Evolutionary conservation across 495 filamentous ascomycete species (phyloP).

Genomic region (Penicillium angulare): DNA sequence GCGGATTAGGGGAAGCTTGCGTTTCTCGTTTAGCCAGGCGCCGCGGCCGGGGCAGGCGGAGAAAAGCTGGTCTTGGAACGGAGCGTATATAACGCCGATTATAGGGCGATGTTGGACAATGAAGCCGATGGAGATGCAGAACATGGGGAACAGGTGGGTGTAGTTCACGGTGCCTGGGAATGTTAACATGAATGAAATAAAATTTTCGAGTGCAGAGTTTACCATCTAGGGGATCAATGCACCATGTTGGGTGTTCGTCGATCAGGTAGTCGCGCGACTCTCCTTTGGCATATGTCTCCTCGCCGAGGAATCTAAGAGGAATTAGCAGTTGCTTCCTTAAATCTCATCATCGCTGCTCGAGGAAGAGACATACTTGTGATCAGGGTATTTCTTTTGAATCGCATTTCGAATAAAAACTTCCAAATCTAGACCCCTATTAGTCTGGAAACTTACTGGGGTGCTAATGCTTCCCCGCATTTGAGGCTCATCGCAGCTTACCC

Average conservation of each 20-base stretch:
- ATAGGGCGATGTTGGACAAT: slow-evolving; percentile 52
- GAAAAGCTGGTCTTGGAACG: slow-evolving; percentile 63
- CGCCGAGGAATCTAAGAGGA: slow-evolving; percentile 60
- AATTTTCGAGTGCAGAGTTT: slow-evolving; percentile 3
- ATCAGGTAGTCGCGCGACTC: slow-evolving; percentile 60
- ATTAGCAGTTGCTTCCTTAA: background rate
- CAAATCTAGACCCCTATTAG: slow-evolving; percentile 47
- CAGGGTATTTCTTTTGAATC: slow-evolving; percentile 55
- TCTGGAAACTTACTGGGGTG: slow-evolving; percentile 17
- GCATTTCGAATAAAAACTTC: slow-evolving; percentile 61
- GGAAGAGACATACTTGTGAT: slow-evolving; percentile 52
- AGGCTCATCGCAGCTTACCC: slow-evolving; percentile 37
- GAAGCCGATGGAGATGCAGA: slow-evolving; percentile 67
- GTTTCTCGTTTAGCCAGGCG: slow-evolving; percentile 64
- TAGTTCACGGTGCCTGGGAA: slow-evolving; percentile 61
- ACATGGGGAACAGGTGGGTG: slow-evolving; percentile 71
- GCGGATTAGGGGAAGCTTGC: slow-evolving; percentile 55
- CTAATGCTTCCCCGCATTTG: background rate
- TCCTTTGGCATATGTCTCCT: slow-evolving; percentile 66
- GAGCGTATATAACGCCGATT: slow-evolving; percentile 66
- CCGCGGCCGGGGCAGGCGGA: slow-evolving; percentile 58
- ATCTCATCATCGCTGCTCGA: background rate
- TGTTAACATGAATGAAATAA: too few species aligned
- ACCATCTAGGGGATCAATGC: slow-evolving; percentile 67
- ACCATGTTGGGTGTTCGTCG: slow-evolving; percentile 61